A percentile compares a stretch with the other conserved stretches of the same genome.
These are phyloP conservation scores for Thinopyrum elongatum DNA, from an alignment of 176 grass and related monocot genomes.

Conservation along the genomic window DNA sequence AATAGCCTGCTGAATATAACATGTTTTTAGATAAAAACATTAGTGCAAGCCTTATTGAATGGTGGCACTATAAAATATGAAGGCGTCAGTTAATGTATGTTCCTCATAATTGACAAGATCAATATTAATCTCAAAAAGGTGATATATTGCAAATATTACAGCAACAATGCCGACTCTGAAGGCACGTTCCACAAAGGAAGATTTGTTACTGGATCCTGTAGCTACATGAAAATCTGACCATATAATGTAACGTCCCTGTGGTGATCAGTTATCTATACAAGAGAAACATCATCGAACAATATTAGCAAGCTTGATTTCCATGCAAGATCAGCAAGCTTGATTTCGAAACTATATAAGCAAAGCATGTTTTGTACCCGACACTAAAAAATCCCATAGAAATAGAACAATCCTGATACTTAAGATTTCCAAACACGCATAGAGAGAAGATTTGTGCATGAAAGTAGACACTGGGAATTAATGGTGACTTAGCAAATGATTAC, in stretches of 20 bases:
- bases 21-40: neutral
- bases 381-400: no score
- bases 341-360: no score
- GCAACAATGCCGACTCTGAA: slow-evolving; percentile 54
- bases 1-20: neutral
- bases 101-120: neutral
- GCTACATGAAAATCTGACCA: slow-evolving; percentile 37
- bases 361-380: no score
- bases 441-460: no score
- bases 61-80: neutral
- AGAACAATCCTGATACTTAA: no score
- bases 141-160: slow-evolving; percentile 49
- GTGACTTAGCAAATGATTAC: neutral
- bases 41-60: neutral
- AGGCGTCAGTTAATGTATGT: neutral
- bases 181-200: slow-evolving; percentile 71
- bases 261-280: neutral
- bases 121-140: neutral
- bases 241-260: neutral
- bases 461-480: no score
- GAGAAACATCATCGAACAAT: neutral
- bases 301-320: no score
- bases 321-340: no score
- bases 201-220: slow-evolving; percentile 86
- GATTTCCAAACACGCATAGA: no score